phyloP scores from a whole-genome alignment of 441 rosid species.

The Syzygium malaccense region DNA sequence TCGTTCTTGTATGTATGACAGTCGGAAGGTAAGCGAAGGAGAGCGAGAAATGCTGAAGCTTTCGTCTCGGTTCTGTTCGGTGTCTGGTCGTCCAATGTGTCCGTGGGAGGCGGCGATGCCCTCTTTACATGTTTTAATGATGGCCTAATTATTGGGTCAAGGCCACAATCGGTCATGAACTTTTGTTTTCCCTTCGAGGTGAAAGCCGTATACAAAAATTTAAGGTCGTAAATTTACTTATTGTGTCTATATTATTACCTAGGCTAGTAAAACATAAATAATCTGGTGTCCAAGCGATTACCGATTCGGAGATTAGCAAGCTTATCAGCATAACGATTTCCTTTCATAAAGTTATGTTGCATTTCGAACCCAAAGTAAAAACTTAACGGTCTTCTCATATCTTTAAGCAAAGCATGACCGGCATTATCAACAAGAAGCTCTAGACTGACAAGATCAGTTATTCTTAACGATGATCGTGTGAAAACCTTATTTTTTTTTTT shows the following conservation, averaged over 20 bases:
- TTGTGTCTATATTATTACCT: fast-evolving
- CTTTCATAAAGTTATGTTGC: fast-evolving
- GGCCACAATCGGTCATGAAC: fast-evolving
- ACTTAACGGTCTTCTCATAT: fast-evolving
- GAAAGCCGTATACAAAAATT: not conserved
- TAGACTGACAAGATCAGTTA: too few species aligned
- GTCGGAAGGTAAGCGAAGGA: not conserved
- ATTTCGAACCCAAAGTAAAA: not conserved
- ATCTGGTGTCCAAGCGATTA: not conserved
- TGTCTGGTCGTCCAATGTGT: not conserved
- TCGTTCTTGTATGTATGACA: not conserved
- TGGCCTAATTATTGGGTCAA: not conserved
- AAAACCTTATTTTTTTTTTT: not conserved
- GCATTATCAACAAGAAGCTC: not conserved
- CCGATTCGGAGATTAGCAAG: not conserved
- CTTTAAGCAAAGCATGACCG: not conserved
- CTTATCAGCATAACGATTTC: fast-evolving
- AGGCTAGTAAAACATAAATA: not conserved
- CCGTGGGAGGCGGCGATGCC: not conserved
- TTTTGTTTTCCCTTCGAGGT: not conserved
- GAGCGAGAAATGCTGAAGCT: not conserved
- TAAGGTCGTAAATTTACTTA: not conserved
- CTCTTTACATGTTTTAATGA: not conserved
- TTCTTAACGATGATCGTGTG: not conserved
- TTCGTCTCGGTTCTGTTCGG: not conserved